Evolutionary conservation across 1,139 yeast species (phyloP), one percentile per base, ranked within the genome.

Genomic region (Candida neerlandica): DNA sequence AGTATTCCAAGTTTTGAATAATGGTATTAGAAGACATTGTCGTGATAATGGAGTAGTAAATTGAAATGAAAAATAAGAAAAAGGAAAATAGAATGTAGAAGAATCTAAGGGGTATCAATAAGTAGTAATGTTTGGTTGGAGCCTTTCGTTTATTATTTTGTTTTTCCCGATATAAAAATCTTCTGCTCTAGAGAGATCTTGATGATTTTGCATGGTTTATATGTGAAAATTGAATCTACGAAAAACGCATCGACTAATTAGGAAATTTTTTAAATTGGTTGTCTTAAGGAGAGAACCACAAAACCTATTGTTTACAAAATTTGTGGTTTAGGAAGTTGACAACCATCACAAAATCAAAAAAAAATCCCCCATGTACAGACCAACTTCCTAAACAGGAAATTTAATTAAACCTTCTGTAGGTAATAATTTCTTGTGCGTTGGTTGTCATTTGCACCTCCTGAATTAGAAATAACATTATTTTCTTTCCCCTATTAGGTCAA

Each of bases 1-100:
- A 67, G 56, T 75, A 74, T 55, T 70, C 73, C 49, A 76, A 63
- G 39, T 74, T 73, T 51, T 70, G 64, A 26, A 55, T 47, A n/a
- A 41, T 41, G 12, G 46, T 26, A 29, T 41, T 47, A 15, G 45
- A 32, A 3, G 40, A 26, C 41, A 39, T 39, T 11, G 14, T 12
- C 12, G 30, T 35, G 23, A 4, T 9, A 15, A 35, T 35, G 39
- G 3, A 35, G 11, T 16, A 15, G 38, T 6, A 2, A 6, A 4
- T 11, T 18, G 26, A 19, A 16, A 35, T 35, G 39, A 35, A n/a
- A 16, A 35, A 5, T 11, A 35, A 19, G 4, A 35, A 7, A 18
- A 16, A 7, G 7, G 16, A 35, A 10, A 16, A 35, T 14, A 32
- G 15, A 6, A 12, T 12, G 9, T 15, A 18, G 12, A 35, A 35